Evolutionary conservation across 345 rosid species (phyloP), one percentile per base, ranked within the genome.

Genomic region (Angophora floribunda): DNA sequence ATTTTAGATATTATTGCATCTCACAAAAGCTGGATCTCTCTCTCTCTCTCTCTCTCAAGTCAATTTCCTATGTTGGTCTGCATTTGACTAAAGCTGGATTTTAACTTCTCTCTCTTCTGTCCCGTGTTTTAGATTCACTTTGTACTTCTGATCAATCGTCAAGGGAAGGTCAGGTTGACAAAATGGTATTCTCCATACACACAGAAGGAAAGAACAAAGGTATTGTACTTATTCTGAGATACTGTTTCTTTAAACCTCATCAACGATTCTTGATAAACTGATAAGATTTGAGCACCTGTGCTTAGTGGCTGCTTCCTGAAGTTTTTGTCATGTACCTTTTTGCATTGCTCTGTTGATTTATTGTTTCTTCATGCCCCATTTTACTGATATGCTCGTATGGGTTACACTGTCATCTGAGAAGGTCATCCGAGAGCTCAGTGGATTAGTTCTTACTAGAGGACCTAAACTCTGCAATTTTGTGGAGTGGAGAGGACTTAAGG

Each of bases 171-270:
- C 51, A 92, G 99, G 91, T 93, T 97, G 90, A 97, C 99, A 85
- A 98, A 98, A 89, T 97, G 99, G 99, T 98, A 97, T 90, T 97
- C 99, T 30, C 98, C 99, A 75, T 97, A 97, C 91, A 50, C 99
- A 26, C 99, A 98, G 90, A 98, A 98, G 95, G 99, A 98, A 91
- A 92, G 99, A 89, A 85, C 88, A 75, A 96, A 95, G 98, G 98
- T 95, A 92, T 85, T 52, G 14, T 22, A 75, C 30, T 22, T 49
- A 49, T 86, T 55, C 67, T 50, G n/a, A 19, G 12, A 61, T 28
- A 45, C n/a, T 47, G 63, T 50, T 61, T 52, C 47, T 7, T 85
- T 17, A 41, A 41, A 75, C 84, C 84, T 75, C 28, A 41, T 22
- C 28, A 75, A 41, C 19, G 84, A 75, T 41, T 75, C 84, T 75